phyloP scores from a whole-genome alignment of 2,329 filamentous ascomycete species.

The Knoxdaviesia capensis region DNA sequence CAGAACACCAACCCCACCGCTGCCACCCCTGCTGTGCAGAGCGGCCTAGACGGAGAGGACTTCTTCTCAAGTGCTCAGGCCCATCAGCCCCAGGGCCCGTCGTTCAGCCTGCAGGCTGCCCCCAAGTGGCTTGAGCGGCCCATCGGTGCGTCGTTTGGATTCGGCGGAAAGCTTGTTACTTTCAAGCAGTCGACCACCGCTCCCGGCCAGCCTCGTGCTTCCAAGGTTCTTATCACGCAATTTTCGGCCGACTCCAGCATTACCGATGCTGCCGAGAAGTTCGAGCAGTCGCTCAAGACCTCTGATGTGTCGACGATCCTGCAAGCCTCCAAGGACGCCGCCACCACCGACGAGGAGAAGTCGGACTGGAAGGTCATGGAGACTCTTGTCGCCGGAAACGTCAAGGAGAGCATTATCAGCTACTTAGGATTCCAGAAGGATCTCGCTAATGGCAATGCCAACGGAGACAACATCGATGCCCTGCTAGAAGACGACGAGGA shows the following conservation, averaged over 20 bases:
- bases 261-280: slow-evolving; percentile 65
- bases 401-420: slow-evolving; percentile 69
- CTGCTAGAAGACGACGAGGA: slow-evolving; percentile 13
- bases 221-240: slow-evolving; percentile 66
- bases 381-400: slow-evolving; percentile 66
- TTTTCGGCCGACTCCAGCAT: slow-evolving; percentile 78
- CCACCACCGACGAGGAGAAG: slow-evolving; percentile 77
- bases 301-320: slow-evolving; percentile 67
- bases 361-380: slow-evolving; percentile 92
- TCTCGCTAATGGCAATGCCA: slow-evolving; percentile 14
- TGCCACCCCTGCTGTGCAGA: slow-evolving; percentile 46
- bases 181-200: slow-evolving; percentile 40
- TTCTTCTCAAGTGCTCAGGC: slow-evolving; percentile 91
- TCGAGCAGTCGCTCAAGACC: slow-evolving; percentile 61
- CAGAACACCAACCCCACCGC: slow-evolving; percentile 75
- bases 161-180: slow-evolving; percentile 77
- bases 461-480: slow-evolving; percentile 6
- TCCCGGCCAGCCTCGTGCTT: slow-evolving; percentile 40
- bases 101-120: slow-evolving; percentile 68
- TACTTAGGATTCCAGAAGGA: slow-evolving; percentile 70
- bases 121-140: slow-evolving; percentile 84
- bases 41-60: slow-evolving; percentile 69
- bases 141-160: slow-evolving; percentile 76
- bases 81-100: slow-evolving; percentile 63
- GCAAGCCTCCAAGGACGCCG: slow-evolving; percentile 52